Conservation (phyloP, 352 stramenopile species). For the Ophiocytium majus region DNA sequence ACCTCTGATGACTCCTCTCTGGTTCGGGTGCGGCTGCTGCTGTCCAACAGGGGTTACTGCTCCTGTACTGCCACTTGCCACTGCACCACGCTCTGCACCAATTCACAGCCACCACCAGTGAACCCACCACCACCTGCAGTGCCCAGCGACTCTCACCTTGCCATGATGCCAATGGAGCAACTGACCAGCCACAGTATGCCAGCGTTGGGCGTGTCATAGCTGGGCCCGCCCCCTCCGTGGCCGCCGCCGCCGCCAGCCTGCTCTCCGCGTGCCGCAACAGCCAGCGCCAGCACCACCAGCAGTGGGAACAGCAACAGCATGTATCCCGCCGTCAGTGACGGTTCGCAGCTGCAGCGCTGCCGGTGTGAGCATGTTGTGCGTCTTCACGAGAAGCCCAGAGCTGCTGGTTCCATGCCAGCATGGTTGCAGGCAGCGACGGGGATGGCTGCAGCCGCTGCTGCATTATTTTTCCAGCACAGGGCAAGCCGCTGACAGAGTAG, state of each 20-base stretch:
- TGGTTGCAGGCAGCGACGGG: no score
- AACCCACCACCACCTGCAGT: background rate
- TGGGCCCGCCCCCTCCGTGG: background rate
- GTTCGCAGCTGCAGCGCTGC: no score
- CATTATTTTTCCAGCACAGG: no score
- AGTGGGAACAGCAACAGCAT: no score
- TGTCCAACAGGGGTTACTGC: no score
- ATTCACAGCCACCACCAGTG: background rate
- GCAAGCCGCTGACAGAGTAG: no score
- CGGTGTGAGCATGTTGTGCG: no score
- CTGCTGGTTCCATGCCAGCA: no score
- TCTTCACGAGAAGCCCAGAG: no score
- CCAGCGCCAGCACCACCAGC: background rate
- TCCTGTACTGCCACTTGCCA: background rate
- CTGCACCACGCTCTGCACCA: background rate
- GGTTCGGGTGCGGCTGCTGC: no score
- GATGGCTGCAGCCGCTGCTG: no score
- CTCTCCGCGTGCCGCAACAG: background rate
- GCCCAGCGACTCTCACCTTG: slow-evolving; percentile 10
- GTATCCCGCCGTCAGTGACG: no score
- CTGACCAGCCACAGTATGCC: slow-evolving; percentile 51
- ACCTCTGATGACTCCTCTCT: background rate
- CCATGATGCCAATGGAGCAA: slow-evolving; percentile 58
- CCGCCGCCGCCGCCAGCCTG: background rate
- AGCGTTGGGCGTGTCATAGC: background rate